phyloP scores from a whole-genome alignment of 108 stramenopile genomes.

The Aureococcus anophagefferens region DNA sequence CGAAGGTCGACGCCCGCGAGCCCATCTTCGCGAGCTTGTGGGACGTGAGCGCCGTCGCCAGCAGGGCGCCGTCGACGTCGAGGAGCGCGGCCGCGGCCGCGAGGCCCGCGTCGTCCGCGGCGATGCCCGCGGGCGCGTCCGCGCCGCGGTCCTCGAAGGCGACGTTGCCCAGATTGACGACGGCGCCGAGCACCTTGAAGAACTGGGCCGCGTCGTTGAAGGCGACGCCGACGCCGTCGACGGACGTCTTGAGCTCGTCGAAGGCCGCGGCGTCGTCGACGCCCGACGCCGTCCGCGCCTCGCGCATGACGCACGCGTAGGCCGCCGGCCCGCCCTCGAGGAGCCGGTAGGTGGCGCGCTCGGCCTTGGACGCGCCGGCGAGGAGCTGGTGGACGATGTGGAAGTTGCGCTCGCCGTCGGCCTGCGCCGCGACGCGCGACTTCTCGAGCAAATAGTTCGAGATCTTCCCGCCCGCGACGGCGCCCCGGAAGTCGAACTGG shows the following conservation, averaged over 20 bases:
- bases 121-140: too few species aligned
- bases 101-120: slow-evolving; percentile 8
- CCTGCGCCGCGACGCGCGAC: slow-evolving; percentile 63
- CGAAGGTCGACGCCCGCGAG: background rate
- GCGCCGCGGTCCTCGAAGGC: slow-evolving; percentile 37
- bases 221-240: slow-evolving; percentile 68
- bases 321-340: background rate
- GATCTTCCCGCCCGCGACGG: slow-evolving; percentile 62
- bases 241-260: slow-evolving; percentile 64
- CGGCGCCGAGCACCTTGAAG: slow-evolving; percentile 64
- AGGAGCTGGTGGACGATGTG: slow-evolving; percentile 62
- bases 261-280: slow-evolving; percentile 73
- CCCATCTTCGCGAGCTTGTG: background rate
- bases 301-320: too few species aligned
- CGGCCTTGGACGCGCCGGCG: slow-evolving; percentile 7
- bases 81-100: background rate
- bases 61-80: too few species aligned
- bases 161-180: slow-evolving; percentile 78
- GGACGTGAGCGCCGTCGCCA: slow-evolving; percentile 1
- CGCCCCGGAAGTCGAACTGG: slow-evolving; percentile 54
- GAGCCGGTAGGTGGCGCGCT: background rate
- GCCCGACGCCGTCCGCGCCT: too few species aligned
- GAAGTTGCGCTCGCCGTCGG: slow-evolving; percentile 64
- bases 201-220: slow-evolving; percentile 59
- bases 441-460: slow-evolving; percentile 93